These are phyloP conservation scores for Posidonia australis DNA, from an alignment of 106 monocot genomes.

Conservation along the genomic window DNA sequence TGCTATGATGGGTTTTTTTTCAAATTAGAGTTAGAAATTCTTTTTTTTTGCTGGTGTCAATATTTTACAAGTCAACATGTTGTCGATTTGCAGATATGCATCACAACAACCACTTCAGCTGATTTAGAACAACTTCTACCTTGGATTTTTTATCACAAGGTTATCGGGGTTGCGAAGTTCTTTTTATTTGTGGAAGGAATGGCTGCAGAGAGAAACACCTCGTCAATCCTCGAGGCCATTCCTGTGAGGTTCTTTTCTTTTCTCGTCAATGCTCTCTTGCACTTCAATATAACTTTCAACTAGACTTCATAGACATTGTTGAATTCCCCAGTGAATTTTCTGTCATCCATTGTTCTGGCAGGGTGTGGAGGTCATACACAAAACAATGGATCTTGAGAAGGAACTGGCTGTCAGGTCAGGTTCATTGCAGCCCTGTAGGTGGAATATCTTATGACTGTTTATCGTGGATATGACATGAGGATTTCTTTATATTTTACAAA, in stretches of 20 bases:
- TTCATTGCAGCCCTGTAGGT: not conserved
- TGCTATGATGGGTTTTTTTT: not conserved
- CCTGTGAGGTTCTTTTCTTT: conserved; percentile 38
- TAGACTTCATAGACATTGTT: not conserved
- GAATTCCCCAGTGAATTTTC: not conserved
- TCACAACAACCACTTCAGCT: conserved; percentile 84
- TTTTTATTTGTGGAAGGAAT: conserved; percentile 90
- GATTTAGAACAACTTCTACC: conserved; percentile 92
- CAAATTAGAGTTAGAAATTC: not conserved
- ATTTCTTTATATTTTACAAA: too few species aligned
- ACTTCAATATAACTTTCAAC: not conserved
- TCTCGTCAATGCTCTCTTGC: not conserved
- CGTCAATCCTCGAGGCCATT: conserved; percentile 71
- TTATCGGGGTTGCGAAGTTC: conserved; percentile 67
- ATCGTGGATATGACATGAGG: too few species aligned
- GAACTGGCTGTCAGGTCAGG: conserved; percentile 75
- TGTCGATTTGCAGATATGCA: conserved; percentile 53
- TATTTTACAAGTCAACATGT: not conserved
- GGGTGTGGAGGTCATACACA: conserved; percentile 87
- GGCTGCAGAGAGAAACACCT: conserved; percentile 62
- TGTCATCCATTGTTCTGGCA: conserved; percentile 10
- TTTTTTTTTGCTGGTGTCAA: not conserved
- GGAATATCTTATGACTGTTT: not conserved
- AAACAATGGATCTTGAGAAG: conserved; percentile 78
- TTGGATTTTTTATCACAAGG: conserved; percentile 91